These are phyloP conservation scores for Talaromyces thailandensis DNA, from an alignment of 495 filamentous ascomycete genomes.

Conservation along the genomic window DNA sequence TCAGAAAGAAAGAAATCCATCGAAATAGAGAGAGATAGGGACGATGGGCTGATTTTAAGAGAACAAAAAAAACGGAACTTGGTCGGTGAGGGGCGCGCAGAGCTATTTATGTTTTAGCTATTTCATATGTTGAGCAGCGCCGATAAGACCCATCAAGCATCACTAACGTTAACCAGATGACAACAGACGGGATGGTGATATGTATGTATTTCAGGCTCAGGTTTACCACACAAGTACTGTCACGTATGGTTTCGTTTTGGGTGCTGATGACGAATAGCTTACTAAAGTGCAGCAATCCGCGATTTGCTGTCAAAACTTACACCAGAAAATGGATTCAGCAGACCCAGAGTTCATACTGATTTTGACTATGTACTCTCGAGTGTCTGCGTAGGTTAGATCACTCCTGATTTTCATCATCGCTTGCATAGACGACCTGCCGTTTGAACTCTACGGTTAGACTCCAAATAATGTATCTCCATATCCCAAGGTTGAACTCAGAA, in stretches of 20 bases:
- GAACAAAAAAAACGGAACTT: neutral
- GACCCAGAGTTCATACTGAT: neutral
- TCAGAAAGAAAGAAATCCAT: neutral
- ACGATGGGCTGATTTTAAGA: neutral
- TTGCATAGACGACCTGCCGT: neutral
- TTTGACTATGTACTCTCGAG: neutral
- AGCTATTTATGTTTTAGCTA: neutral
- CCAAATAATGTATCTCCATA: neutral
- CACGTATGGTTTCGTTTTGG: neutral
- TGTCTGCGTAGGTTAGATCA: too few species aligned
- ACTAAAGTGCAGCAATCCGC: neutral
- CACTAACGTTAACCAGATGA: neutral
- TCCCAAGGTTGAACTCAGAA: neutral
- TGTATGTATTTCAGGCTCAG: neutral
- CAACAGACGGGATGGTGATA: neutral
- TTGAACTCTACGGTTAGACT: neutral
- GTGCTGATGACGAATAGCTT: neutral
- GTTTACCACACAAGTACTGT: neutral
- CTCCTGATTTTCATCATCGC: neutral
- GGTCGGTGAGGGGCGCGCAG: slow-evolving; percentile 1
- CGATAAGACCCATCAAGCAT: neutral
- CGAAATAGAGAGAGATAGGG: neutral
- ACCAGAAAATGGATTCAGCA: neutral
- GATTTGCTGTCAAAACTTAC: neutral
- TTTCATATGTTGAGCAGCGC: neutral